Evolutionary conservation across 352 stramenopile species (phyloP), one percentile per base, ranked within the genome.

Genomic region (Globisporangium ultimum): DNA sequence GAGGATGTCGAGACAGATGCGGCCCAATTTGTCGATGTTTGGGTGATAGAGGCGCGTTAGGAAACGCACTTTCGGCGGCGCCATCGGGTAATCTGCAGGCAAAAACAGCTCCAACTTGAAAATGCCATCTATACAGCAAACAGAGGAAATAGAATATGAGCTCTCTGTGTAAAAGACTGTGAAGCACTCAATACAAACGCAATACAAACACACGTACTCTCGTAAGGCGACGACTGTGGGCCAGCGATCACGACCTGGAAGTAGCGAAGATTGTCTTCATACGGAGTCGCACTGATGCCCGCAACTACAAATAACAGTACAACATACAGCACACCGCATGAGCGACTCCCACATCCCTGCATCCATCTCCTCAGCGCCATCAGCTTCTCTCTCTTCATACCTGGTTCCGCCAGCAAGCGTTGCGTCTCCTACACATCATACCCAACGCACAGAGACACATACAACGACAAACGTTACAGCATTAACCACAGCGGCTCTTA

Each of bases 21-120:
- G 80, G 20, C 96, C 96, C 13, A 98, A 79, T 71, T 98, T 98
- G 80, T 99, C 96, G 58, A 99, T 97, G 83, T 99, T 99, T 14
- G 95, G 95, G 75, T 99, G 97, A 68, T 98, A 99, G 60, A 99
- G 98, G 80, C 98, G 98, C 50, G 97, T 99, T 20, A 98, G 74
- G 74, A 99, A 99, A 48, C 96, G 91, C 47, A 96, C 91, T 84
- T 99, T 99, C 22, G 97, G 97, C 28, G 97, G 94, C 57, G 93
- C 91, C 95, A 98, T 99, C n/a, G 84, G 84, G 78, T 99, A 99
- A 71, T 99, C 97, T 8, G 88, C 80, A 15, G 97, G 96, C 46
- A 99, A 71, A 64, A 99, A 99, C 6, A 99, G 82, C 86, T 99
- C 96, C 42, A 99, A 81, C 71, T 97, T 95, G 71, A 98, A 98